Evolutionary conservation across 176 grass and related monocot genomes (phyloP).

Genomic region (Dactylis glomerata): DNA sequence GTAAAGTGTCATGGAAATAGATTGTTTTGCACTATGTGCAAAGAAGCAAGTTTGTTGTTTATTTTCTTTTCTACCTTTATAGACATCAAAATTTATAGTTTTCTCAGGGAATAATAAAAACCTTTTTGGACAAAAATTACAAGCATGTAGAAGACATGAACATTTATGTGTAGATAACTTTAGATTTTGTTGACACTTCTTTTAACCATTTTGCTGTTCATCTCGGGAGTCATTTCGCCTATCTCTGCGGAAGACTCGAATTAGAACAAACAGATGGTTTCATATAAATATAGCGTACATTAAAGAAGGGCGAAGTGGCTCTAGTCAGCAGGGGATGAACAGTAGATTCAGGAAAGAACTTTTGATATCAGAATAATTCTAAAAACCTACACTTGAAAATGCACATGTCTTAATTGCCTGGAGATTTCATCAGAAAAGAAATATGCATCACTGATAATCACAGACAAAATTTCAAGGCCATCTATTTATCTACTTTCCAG

Average conservation of each 20-base stretch:
- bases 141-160: background rate
- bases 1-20: background rate
- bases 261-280: background rate
- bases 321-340: background rate
- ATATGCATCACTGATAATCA: background rate
- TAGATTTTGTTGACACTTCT: background rate
- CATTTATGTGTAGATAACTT: background rate
- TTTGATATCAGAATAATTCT: background rate
- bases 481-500: slow-evolving; percentile 15
- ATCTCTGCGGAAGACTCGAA: background rate
- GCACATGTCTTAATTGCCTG: background rate
- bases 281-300: background rate
- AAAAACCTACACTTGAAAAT: background rate
- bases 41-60: background rate
- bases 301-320: background rate
- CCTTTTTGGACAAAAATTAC: background rate
- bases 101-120: background rate
- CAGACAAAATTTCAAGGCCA: background rate
- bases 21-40: background rate
- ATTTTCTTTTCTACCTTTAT: background rate
- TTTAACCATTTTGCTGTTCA: background rate
- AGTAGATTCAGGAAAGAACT: background rate
- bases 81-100: background rate
- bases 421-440: background rate
- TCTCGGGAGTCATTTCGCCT: background rate